Conservation (phyloP, 176 grass and related monocot genomes). For the Pontederia paniculata region DNA sequence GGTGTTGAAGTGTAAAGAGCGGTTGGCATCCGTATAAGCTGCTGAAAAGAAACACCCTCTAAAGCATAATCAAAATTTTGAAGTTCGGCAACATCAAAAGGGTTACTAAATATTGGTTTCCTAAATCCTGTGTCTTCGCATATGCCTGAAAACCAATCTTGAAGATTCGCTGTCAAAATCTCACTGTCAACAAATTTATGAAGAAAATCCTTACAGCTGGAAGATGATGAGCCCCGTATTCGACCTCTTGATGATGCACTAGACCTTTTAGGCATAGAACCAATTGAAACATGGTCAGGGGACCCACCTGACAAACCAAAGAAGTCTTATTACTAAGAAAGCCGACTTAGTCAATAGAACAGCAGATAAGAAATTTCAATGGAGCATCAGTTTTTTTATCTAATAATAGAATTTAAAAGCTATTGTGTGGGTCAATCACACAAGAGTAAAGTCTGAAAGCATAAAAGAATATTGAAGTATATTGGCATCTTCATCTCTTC, state of each 20-base stretch:
- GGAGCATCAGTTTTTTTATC: too few species aligned
- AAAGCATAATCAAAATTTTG: constrained; percentile 79
- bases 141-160: constrained; percentile 62
- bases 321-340: background rate
- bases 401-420: too few species aligned
- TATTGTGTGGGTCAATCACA: too few species aligned
- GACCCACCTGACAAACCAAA: constrained; percentile 34
- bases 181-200: constrained; percentile 71
- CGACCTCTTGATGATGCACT: constrained; percentile 31
- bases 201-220: constrained; percentile 73
- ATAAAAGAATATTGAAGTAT: too few species aligned
- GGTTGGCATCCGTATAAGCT: constrained; percentile 73
- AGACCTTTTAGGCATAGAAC: constrained; percentile 39
- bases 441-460: too few species aligned
- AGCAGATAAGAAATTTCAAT: too few species aligned
- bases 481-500: too few species aligned
- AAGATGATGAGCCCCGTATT: constrained; percentile 39
- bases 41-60: constrained; percentile 69
- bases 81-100: constrained; percentile 61
- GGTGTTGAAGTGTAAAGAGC: constrained; percentile 61
- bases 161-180: constrained; percentile 50
- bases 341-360: too few species aligned
- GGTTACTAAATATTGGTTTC: constrained; percentile 46
- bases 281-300: constrained; percentile 40
- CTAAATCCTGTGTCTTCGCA: constrained; percentile 33